Evolutionary conservation across 1,139 yeast species (phyloP).

Genomic region (Kodamaea anthophila): DNA sequence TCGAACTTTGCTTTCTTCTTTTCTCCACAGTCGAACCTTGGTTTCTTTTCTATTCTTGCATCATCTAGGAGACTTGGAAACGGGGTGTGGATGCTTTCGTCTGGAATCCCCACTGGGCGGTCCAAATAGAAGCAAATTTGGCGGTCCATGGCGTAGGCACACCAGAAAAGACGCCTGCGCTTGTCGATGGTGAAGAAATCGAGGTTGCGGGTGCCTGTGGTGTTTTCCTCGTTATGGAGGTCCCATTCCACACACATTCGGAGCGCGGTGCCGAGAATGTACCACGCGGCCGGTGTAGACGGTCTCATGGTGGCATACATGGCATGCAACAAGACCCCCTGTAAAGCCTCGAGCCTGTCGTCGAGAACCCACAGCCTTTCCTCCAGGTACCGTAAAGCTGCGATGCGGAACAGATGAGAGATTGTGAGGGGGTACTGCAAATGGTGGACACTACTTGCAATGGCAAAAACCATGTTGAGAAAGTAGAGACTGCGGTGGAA

Average conservation of each 20-base stretch:
- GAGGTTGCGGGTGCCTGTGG: constrained; percentile 17
- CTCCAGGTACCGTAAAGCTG: constrained; percentile 50
- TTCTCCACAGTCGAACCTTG: no score
- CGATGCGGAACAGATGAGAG: constrained; percentile 65
- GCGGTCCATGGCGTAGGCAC: constrained; percentile 77
- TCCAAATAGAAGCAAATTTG: constrained; percentile 70
- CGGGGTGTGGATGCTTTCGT: constrained; percentile 55
- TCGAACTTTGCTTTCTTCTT: not conserved
- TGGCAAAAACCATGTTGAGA: constrained; percentile 69
- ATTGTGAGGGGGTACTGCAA: constrained; percentile 61
- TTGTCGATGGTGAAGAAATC: constrained; percentile 60
- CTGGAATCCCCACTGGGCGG: constrained; percentile 71
- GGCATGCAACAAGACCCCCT: constrained; percentile 63
- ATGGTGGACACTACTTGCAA: constrained; percentile 72
- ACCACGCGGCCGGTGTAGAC: constrained; percentile 89
- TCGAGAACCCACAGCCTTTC: constrained; percentile 28
- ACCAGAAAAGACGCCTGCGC: constrained; percentile 81
- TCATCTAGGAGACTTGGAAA: constrained; percentile 78
- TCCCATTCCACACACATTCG: constrained; percentile 81
- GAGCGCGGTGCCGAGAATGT: constrained; percentile 73
- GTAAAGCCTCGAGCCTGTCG: constrained; percentile 55
- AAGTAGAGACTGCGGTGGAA: constrained; percentile 49
- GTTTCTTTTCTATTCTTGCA: constrained; percentile 19
- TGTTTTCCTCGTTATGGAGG: constrained; percentile 54
- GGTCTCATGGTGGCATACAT: constrained; percentile 72